Evolutionary conservation across 179 eudicot species (phyloP), one percentile per base, ranked within the genome.

Genomic region (Silene coronaria): DNA sequence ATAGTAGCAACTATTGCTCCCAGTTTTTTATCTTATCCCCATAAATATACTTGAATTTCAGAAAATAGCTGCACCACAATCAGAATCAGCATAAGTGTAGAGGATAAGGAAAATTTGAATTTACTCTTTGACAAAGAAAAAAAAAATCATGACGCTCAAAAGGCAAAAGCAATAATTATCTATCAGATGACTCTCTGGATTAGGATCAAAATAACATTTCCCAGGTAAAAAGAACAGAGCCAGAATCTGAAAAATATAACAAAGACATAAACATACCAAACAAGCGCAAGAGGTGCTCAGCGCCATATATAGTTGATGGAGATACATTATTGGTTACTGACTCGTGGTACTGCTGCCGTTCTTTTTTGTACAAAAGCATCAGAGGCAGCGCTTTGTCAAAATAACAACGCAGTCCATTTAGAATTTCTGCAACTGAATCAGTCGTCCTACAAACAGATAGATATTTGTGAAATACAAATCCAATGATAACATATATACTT

Each of bases 271-370:
- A 73, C 84, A 67, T 93, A 95, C 98, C 98, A 85, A 95, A 95
- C 27, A 95, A 89, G 68, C 98, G 98, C 74, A 95, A 78, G 21
- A 95, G 87, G 88, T 95, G 98, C 77, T 95, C 97, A 74, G 99
- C 99, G 38, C 99, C 99, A 80, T 95, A 95, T 76, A 92, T 64
- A 48, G 86, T 86, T 73, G 99, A 92, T 30, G 99, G 99, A 72
- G 99, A 89, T 34, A 77, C 87, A 81, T 88, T 75, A 78, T 86
- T 90, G 70, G 81, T 80, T 79, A 92, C 84, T 76, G 90, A 83
- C 60, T 92, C 95, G 17, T 74, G 83, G 81, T 88, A 92, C 80
- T 95, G 99, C 74, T 78, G 88, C 30, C 93, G 88, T 82, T 95
- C 99, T 67, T 92, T 88, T 81, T 92, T 92, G 88, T 95, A 95